Conservation (phyloP, 164 flowering plant species). For the Amborella trichopoda region DNA sequence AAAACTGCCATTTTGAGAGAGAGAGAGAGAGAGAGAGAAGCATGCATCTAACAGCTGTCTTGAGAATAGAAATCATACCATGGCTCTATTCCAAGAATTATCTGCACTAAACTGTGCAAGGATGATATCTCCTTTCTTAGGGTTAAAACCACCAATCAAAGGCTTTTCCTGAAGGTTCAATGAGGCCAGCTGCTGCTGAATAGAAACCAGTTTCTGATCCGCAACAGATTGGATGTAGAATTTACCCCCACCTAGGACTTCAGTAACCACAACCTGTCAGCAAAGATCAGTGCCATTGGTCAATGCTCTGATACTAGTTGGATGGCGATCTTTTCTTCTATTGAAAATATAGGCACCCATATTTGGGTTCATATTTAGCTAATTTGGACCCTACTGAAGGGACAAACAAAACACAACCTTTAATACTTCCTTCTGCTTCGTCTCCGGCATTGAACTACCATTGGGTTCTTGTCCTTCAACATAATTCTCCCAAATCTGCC, state of each 20-base stretch:
- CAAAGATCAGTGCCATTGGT: background rate
- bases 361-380: too few species aligned
- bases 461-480: slow-evolving; percentile 84
- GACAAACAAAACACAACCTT: too few species aligned
- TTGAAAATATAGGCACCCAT: too few species aligned
- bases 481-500: slow-evolving; percentile 91
- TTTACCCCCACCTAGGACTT: slow-evolving; percentile 82
- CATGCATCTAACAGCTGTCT: background rate
- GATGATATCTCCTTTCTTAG: slow-evolving; percentile 88
- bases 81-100: slow-evolving; percentile 93
- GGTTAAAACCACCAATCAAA: slow-evolving; percentile 76
- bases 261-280: slow-evolving; percentile 76
- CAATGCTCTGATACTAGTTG: too few species aligned
- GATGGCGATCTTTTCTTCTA: too few species aligned
- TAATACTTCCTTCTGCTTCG: slow-evolving; percentile 69
- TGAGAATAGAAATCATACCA: slow-evolving; percentile 33
- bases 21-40: background rate
- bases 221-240: slow-evolving; percentile 79
- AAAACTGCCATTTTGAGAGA: background rate
- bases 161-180: slow-evolving; percentile 75
- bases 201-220: slow-evolving; percentile 60
- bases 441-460: slow-evolving; percentile 44
- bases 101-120: slow-evolving; percentile 84
- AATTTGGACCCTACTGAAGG: too few species aligned
- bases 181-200: slow-evolving; percentile 76